Evolutionary conservation across 345 rosid species (phyloP), one percentile per base, ranked within the genome.

Genomic region (Eucalyptus sp.): DNA sequence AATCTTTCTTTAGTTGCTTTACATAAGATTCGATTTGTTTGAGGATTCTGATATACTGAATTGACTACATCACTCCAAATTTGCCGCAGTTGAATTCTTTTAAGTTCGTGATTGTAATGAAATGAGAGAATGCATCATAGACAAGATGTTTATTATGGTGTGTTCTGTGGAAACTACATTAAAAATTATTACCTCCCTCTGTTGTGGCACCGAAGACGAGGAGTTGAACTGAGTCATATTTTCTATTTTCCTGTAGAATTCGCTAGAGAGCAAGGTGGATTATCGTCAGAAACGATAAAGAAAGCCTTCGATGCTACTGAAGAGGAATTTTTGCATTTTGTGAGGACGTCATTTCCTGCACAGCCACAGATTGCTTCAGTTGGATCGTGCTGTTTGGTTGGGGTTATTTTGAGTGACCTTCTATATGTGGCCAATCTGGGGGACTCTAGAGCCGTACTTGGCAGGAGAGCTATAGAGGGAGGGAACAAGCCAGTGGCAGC

Each of bases 401-500:
- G 99, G 88, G 98, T 98, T 0, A 95, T 98, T 88, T 93, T 98
- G 15, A 84, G 96, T 80, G 98, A 91, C 60, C 92, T 94, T 7
- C 89, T 98, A 25, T 98, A 95, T 86, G 96, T 98, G 86, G 99
- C 99, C 5, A 98, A 98, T 92, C 96, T 97, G 14, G 99, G 99
- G 31, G 99, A 98, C 89, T 98, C 99, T 0, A 95, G 99, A 91
- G 99, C 94, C 1, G 99, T 98, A 91, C 99, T 98, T 89, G 99
- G 99, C 33, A 91, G 91, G 85, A 92, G 91, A 90, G 95, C 86
- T 89, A 58, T 91, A 3, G 94, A 89, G 80, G 93, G 92, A 86
- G 90, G 86, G 86, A 93, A 86, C 87, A 90, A 81, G 37, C 87
- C 87, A 52, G 96, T 96, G 49, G 95, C 91, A 48, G 98, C 99